Evolutionary conservation across 176 grass and related monocot species (phyloP).

Genomic region (Puccinellia tenuiflora): DNA sequence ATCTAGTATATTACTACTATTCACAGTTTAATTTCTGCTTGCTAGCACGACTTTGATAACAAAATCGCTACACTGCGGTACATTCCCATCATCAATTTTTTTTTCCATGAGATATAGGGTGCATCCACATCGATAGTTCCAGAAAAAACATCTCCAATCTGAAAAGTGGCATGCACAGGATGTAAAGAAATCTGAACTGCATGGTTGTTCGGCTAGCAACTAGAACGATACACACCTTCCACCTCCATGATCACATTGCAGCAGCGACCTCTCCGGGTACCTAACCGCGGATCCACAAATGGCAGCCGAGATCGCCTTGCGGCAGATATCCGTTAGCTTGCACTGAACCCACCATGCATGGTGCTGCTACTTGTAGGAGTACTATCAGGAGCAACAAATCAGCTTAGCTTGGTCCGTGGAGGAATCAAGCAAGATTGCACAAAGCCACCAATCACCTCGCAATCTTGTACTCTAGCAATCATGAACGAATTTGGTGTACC

Average conservation of each 20-base stretch:
- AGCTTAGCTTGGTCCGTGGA: neutral
- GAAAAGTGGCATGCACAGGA: neutral
- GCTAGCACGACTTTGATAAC: neutral
- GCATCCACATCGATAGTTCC: slow-evolving; percentile 53
- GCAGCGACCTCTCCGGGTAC: neutral
- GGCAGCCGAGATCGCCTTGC: neutral
- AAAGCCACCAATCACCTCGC: neutral
- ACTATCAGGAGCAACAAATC: neutral
- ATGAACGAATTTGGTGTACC: neutral
- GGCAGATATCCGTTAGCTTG: neutral
- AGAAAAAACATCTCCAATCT: too few relatives aligned
- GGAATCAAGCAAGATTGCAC: neutral
- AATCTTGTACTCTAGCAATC: neutral
- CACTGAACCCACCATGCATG: neutral
- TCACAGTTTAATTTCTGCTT: too few relatives aligned
- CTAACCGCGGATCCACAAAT: neutral
- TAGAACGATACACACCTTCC: neutral
- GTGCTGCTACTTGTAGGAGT: neutral
- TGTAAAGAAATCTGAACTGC: neutral
- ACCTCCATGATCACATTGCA: neutral
- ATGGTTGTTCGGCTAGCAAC: neutral
- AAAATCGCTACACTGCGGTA: neutral
- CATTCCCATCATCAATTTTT: neutral
- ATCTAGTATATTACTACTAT: too few relatives aligned
- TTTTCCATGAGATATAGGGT: slow-evolving; percentile 46